Evolutionary conservation across 2,329 filamentous ascomycete genomes (phyloP).

Genomic region (Fusarium continuum): DNA sequence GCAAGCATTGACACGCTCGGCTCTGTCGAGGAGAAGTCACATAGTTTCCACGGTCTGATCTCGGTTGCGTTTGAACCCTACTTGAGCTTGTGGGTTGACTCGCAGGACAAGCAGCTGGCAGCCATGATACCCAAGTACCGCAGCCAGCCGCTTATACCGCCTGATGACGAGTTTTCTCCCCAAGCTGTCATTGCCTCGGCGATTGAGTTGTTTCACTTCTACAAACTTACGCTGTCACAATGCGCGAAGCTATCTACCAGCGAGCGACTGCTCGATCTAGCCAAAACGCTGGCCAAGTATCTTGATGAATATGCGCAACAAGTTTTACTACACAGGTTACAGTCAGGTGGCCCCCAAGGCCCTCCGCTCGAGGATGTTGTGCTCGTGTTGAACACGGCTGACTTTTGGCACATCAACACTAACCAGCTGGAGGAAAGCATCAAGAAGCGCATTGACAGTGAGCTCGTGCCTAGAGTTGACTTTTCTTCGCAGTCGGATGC

Average conservation of each 20-base stretch:
- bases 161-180: constrained; percentile 90
- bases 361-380: constrained; percentile 78
- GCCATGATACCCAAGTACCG: constrained; percentile 88
- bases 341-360: constrained; percentile 62
- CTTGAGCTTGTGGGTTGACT: constrained; percentile 95
- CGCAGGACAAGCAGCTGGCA: constrained; percentile 89
- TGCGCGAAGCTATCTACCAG: constrained; percentile 96
- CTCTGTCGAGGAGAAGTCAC: constrained; percentile 77
- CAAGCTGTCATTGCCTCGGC: constrained; percentile 92
- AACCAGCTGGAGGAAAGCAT: constrained; percentile 95
- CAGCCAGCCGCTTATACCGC: constrained; percentile 78
- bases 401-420: constrained; percentile 95
- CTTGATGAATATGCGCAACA: constrained; percentile 95
- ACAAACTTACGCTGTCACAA: constrained; percentile 90
- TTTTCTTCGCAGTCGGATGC: constrained; percentile 92
- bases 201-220: constrained; percentile 97
- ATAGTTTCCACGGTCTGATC: constrained; percentile 87
- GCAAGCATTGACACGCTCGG: constrained; percentile 90
- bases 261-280: constrained; percentile 84
- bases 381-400: constrained; percentile 92
- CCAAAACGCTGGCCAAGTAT: constrained; percentile 88
- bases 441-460: constrained; percentile 85
- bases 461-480: constrained; percentile 80
- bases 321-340: constrained; percentile 78
- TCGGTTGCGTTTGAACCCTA: constrained; percentile 98